Base-by-base conservation (phyloP, 495 filamentous ascomycete species). In the Hapsidospora chrysogenum region DNA sequence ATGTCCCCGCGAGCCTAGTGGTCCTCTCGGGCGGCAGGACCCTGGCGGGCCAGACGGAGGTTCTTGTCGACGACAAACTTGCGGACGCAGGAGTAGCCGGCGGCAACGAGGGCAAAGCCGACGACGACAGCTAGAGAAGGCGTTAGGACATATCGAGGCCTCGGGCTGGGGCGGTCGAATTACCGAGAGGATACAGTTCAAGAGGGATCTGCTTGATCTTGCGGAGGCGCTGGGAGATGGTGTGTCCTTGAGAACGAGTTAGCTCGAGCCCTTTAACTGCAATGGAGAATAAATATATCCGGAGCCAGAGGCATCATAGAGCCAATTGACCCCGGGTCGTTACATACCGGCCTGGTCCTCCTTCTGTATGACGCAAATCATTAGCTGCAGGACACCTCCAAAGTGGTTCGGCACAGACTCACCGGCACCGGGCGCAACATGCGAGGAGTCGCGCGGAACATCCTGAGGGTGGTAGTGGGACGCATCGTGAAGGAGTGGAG, bases 131-230 rank as follows among this genome's bases (percentile, higher is more conserved):
- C 86, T 95, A 38, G 19, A 17, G 40, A 21, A 25, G 16, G 19
- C 15, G 41, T 39, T 26, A 44, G 30, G 19, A 48, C 10, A n/a
- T 10, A 3, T 33, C 18, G 3, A 11, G 7, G 15, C 15, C 31
- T 17, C 6, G 9, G 7, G 9, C 4, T 18, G 9, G 8, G 28
- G 18, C 16, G 29, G 8, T 15, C 17, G 17, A 31, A 6, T 56
- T 78, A 93, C 86, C 84, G 44, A 99, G 74, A 47, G 89, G 89
- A 49, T 87, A 74, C 73, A 99, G 69, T 68, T 99, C 89, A 33
- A 86, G 75, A 40, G 89, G 89, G 51, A 93, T 75, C 64, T 72
- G 74, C 72, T 80, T 84, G 40, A 95, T 61, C 42, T 67, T 71
- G 48, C 89, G 78, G 41, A 99, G 66, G 47, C 92, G 80, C 65